Evolutionary conservation across 371 early-diverging fungal species (phyloP), one percentile per base, ranked within the genome.

Genomic region (Thermomucor indicae-seudaticae): DNA sequence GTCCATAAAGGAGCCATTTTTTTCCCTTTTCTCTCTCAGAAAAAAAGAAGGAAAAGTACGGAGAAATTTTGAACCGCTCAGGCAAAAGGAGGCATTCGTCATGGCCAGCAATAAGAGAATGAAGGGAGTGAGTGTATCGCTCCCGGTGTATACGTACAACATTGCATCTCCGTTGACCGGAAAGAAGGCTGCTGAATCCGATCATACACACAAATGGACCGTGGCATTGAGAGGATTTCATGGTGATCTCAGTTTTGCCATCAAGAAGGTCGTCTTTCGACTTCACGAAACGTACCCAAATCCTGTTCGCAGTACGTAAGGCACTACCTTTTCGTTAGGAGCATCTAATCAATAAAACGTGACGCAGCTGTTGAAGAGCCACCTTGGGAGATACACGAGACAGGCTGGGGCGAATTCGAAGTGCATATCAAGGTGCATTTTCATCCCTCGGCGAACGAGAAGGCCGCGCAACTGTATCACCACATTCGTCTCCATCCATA

Each of bases 331-430:
- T 40, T 29, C 20, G 14, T 23, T n/a, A 24, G 34, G 48, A 1
- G 1, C 10, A 43, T 17, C 16, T 47, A 10, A 43, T 40, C 17
- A 11, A 25, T 28, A 29, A 23, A 12, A 34, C n/a, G 31, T 24
- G 14, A 42, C 11, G 32, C 35, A 90, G 87, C 79, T 24, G 62
- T 91, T 25, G 90, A 90, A 45, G 78, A 85, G 31, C 86, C 87
- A 12, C 98, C 98, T 0, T 99, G 90, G 58, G 96, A 96, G 63
- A 81, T 97, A 12, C 76, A 78, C 39, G 97, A 98, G 65, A 93
- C 93, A 8, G 99, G 95, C 20, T 99, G 99, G 99, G 99, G 99
- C 58, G 98, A 99, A 73, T 99, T 99, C 64, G 97, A 95, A 41
- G 89, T 97, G 30, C 79, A 84, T 42, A 95, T 98, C 60, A 91